A percentile compares a stretch with the other conserved stretches of the same genome.
Conservation (phyloP, 352 stramenopile species). For the Phytophthora capsici region DNA sequence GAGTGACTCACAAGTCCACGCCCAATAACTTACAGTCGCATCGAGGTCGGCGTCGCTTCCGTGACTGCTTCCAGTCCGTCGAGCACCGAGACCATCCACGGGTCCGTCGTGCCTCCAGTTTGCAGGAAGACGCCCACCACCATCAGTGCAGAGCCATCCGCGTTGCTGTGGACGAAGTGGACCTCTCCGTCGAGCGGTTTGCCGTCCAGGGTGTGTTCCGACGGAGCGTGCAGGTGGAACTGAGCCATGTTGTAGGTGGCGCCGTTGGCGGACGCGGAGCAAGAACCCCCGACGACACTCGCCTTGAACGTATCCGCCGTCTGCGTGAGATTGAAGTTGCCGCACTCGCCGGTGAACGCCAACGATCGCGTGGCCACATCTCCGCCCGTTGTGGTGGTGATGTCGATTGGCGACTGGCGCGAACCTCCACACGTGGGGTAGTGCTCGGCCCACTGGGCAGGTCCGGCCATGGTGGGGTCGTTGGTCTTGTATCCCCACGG, state of each 20-base stretch:
- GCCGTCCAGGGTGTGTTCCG: constrained; percentile 52
- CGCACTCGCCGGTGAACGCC: not conserved
- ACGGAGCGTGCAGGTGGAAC: constrained; percentile 54
- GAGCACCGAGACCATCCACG: constrained; percentile 36
- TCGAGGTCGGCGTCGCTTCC: not conserved
- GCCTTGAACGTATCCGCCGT: constrained; percentile 30
- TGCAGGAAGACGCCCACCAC: constrained; percentile 47
- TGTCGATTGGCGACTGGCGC: constrained; percentile 45
- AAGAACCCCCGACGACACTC: constrained; percentile 18
- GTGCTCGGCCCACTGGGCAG: constrained; percentile 27
- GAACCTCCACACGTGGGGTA: constrained; percentile 27
- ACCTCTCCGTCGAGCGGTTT: constrained; percentile 41
- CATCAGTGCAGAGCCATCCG: constrained; percentile 25
- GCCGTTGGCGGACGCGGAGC: constrained; percentile 6
- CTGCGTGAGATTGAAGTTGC: constrained; percentile 31
- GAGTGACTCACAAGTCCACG: not conserved
- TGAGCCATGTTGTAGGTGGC: constrained; percentile 40
- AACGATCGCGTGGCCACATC: constrained; percentile 9
- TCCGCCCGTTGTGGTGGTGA: constrained; percentile 12
- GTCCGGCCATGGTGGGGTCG: constrained; percentile 19
- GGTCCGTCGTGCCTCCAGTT: constrained; percentile 17
- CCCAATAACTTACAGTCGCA: constrained; percentile 18
- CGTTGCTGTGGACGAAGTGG: constrained; percentile 51
- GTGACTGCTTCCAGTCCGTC: constrained; percentile 32
- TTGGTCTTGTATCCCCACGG: constrained; percentile 34